Evolutionary conservation across 148 eudicot species (phyloP), one percentile per base, ranked within the genome.

Genomic region (Silene uniflora): DNA sequence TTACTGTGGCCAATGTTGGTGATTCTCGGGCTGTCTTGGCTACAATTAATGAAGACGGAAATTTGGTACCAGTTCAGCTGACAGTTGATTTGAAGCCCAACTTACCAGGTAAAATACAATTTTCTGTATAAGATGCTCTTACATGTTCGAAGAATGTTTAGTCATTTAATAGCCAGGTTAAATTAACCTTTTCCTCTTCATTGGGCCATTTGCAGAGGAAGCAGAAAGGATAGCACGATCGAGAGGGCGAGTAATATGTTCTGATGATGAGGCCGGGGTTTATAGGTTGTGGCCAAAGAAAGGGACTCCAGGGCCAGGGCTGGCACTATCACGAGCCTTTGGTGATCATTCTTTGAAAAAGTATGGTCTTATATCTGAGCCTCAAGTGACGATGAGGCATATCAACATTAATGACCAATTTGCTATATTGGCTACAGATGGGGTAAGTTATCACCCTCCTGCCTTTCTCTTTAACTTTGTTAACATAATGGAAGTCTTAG

Each of bases 11-110:
- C 59, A 92, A 92, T 71, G 84, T 92, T 76, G 97, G 97, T 7
- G 97, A 90, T 76, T 92, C 92, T 73, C 84, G 97, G 63, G 94
- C 97, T 71, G 94, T 92, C 47, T 72, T 92, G 68, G 97, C 90
- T 17, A 85, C 92, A 21, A 80, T 68, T 64, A 77, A 80, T 18
- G 87, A 85, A 65, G 87, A 83, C 74, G 92, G 90, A 56, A 82
- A 73, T 63, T 83, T 92, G 81, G 78, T 81, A 25, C 79, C 97
- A 32, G 77, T 90, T 80, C 94, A 92, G 86, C 88, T 92, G 58
- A 90, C 97, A 18, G 81, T 83, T 4, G 97, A 90, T 77, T 83
- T 82, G 64, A 92, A 92, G 77, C 97, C 92, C 24, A 90, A 88
- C 80, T 82, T 92, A 82, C 97, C 94, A 39, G 76, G 97, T 92